Conservation (phyloP, 2,329 filamentous ascomycete genomes). For the Colletotrichum neosansevieriae region DNA sequence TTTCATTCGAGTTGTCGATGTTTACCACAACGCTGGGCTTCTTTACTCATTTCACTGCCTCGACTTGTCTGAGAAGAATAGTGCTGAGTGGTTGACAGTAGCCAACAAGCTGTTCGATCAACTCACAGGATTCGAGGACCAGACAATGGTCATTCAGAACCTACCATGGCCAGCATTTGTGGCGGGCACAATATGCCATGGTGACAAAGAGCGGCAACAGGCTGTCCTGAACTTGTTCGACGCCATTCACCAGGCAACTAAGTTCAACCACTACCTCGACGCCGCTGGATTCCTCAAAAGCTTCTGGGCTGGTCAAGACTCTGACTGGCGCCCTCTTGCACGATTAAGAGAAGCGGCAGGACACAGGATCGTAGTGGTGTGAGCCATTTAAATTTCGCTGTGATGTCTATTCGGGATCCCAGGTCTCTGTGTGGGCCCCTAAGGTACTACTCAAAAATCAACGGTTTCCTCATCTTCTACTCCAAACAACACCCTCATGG, state of each 20-base stretch:
- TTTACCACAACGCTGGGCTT: conserved; percentile 46
- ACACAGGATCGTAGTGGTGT: conserved; percentile 43
- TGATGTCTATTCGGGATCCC: too few relatives aligned
- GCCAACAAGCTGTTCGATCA: conserved; percentile 43
- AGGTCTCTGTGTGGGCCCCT: background rate
- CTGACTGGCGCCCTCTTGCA: conserved; percentile 46
- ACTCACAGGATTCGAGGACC: conserved; percentile 43
- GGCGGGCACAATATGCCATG: conserved; percentile 46
- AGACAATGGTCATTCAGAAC: conserved; percentile 45
- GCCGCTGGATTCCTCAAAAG: conserved; percentile 43
- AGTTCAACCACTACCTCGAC: conserved; percentile 44
- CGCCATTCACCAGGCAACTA: conserved; percentile 41
- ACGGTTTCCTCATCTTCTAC: conserved; percentile 53
- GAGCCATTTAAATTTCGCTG: background rate
- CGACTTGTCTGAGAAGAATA: conserved; percentile 36
- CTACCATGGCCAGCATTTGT: conserved; percentile 48
- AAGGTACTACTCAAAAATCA: conserved; percentile 40
- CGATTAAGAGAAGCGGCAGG: conserved; percentile 42
- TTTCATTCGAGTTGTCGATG: conserved; percentile 46
- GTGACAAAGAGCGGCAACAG: conserved; percentile 41
- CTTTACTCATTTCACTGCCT: conserved; percentile 47
- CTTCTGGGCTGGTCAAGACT: conserved; percentile 44
- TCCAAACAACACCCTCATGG: conserved; percentile 52
- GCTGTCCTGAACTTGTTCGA: conserved; percentile 40
- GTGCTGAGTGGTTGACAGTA: conserved; percentile 39